Conservation (phyloP, 768 basidiomycete species). For the Serendipita sp. region DNA sequence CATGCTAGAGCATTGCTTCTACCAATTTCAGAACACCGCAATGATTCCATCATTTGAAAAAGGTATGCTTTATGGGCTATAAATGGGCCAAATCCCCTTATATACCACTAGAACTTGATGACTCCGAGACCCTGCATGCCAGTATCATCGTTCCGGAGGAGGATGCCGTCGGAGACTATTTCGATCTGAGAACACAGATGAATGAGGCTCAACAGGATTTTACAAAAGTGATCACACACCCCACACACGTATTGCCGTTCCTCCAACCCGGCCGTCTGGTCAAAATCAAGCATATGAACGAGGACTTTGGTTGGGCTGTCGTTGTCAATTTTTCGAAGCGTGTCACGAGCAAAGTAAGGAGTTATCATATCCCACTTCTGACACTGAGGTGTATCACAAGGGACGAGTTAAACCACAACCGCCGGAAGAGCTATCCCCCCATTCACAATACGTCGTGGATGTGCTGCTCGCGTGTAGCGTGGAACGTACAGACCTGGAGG, state of each 20-base stretch:
- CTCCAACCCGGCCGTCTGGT: slow-evolving; percentile 86
- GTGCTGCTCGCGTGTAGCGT: slow-evolving; percentile 72
- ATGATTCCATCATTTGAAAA: slow-evolving; percentile 75
- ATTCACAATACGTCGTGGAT: slow-evolving; percentile 85
- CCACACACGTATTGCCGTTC: slow-evolving; percentile 88
- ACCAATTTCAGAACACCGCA: slow-evolving; percentile 92
- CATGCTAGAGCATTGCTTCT: slow-evolving; percentile 95
- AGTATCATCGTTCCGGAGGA: slow-evolving; percentile 71
- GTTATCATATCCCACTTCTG: background rate
- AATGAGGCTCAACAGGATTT: slow-evolving; percentile 82
- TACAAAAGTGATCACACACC: slow-evolving; percentile 84
- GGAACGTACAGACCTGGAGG: slow-evolving; percentile 29
- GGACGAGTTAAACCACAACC: background rate
- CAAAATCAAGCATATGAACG: slow-evolving; percentile 67
- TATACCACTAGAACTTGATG: slow-evolving; percentile 42
- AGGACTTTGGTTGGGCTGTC: slow-evolving; percentile 94
- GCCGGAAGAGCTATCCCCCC: slow-evolving; percentile 31
- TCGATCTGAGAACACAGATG: slow-evolving; percentile 82
- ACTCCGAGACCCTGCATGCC: slow-evolving; percentile 50
- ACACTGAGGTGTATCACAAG: background rate
- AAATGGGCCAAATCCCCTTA: background rate
- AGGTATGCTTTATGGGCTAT: slow-evolving; percentile 32
- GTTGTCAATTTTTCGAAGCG: slow-evolving; percentile 88
- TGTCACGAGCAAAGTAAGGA: slow-evolving; percentile 53
- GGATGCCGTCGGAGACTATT: slow-evolving; percentile 71